phyloP scores from a whole-genome alignment of 1,139 yeast genomes.

The Saccharomyces hybrid region DNA sequence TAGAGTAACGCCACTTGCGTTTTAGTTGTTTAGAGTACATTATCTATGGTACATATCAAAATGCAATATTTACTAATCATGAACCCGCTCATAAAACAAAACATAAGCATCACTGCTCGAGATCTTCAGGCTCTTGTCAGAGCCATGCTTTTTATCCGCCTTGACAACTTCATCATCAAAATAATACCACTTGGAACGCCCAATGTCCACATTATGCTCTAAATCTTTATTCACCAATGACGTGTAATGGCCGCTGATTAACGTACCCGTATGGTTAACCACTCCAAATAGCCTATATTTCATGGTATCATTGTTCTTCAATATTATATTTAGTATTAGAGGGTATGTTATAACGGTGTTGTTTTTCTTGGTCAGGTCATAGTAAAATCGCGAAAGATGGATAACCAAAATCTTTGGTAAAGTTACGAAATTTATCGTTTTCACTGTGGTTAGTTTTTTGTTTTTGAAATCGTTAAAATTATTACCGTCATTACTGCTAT shows the following conservation, averaged over 20 bases:
- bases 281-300: conserved; percentile 52
- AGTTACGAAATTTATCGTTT: conserved; percentile 51
- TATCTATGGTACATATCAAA: not conserved
- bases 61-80: conserved; percentile 2
- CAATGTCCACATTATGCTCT: conserved; percentile 26
- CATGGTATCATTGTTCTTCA: conserved; percentile 35
- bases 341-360: conserved; percentile 50
- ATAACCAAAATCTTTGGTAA: conserved; percentile 58
- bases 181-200: conserved; percentile 47
- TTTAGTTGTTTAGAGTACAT: no score
- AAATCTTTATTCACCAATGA: conserved; percentile 49
- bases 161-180: conserved; percentile 65
- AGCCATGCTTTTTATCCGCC: conserved; percentile 41
- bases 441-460: conserved; percentile 38
- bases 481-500: conserved; percentile 1
- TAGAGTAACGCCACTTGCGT: no score
- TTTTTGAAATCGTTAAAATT: conserved; percentile 18
- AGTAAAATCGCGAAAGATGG: conserved; percentile 56
- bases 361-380: conserved; percentile 49
- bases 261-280: conserved; percentile 62
- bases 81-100: conserved; percentile 52
- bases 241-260: conserved; percentile 71
- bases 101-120: conserved; percentile 61
- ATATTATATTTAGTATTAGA: conserved; percentile 40
- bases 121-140: conserved; percentile 36